phyloP scores from a whole-genome alignment of 495 filamentous ascomycete species.

The Xylaria venustula region DNA sequence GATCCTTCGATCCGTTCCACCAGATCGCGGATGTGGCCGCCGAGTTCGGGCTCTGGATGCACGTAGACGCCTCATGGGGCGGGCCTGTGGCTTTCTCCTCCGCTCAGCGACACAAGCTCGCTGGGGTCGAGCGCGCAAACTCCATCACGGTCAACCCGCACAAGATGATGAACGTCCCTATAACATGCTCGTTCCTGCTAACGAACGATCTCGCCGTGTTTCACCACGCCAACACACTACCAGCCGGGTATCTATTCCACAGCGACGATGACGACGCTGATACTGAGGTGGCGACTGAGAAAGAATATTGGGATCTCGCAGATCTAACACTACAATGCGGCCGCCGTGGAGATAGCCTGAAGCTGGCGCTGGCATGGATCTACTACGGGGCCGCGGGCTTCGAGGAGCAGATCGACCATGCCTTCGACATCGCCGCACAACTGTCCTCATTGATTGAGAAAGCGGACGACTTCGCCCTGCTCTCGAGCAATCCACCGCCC shows the following conservation, averaged over 20 bases:
- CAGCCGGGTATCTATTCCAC: conserved; percentile 87
- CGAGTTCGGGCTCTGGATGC: conserved; percentile 77
- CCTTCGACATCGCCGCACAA: conserved; percentile 65
- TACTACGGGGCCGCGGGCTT: conserved; percentile 72
- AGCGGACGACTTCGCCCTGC: conserved; percentile 62
- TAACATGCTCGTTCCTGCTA: conserved; percentile 89
- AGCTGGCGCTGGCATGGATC: conserved; percentile 81
- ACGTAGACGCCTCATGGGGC: conserved; percentile 90
- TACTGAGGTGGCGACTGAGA: not conserved
- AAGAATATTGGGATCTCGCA: conserved; percentile 84
- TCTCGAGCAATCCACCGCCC: conserved; percentile 74
- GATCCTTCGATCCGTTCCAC: conserved; percentile 81
- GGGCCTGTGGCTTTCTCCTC: conserved; percentile 77
- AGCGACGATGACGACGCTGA: conserved; percentile 38
- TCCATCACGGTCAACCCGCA: conserved; percentile 87
- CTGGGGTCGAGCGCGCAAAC: conserved; percentile 71
- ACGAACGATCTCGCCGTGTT: conserved; percentile 72
- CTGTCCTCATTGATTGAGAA: conserved; percentile 57
- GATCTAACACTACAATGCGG: conserved; percentile 93
- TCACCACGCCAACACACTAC: conserved; percentile 78
- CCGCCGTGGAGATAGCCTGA: conserved; percentile 78
- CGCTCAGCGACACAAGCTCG: conserved; percentile 59
- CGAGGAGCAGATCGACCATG: conserved; percentile 62
- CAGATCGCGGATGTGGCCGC: conserved; percentile 70
- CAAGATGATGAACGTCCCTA: conserved; percentile 91